Evolutionary conservation across 495 filamentous ascomycete species (phyloP), one percentile per base, ranked within the genome.

Genomic region (Hypoxylon lienhwacheense): DNA sequence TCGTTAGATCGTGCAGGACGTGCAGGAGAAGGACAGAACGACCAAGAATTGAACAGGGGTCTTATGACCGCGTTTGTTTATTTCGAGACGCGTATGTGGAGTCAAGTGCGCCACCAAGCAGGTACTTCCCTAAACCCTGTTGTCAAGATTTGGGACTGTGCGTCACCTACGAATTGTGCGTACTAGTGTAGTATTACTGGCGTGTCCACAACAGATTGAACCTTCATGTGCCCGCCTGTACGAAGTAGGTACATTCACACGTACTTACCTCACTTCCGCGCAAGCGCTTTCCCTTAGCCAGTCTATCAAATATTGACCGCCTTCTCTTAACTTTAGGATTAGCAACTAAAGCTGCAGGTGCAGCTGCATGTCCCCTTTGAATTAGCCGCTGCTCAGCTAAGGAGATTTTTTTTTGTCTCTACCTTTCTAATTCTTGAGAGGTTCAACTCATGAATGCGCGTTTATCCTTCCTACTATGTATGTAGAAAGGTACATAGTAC

Each of bases 41-140:
- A 28, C 15, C 21, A 28, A 7, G 31, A 35, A 22, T 19, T 10
- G 3, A 21, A 49, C 35, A 36, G 46, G 52, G 42, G 34, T 51
- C 11, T n/a, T 31, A 22, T 16, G 24, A 55, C 46, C 58, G 58
- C 58, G 58, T 61, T 61, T 61, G 58, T 61, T 61, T 61, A 61
- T 56, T 61, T 56, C 51, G 33, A 51, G 58, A 61, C 52, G 53
- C 58, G 58, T 37, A 35, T 52, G 46, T 52, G 52, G 53, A 29
- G 34, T 33, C 53, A 33, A 34, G 35, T 44, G 16, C 51, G 58
- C 51, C 58, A 55, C 51, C 28, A 50, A 45, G 35, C 41, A 55
- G 37, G 46, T 55, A 54, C 56, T 19, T 40, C 19, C 22, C 11
- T 33, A 10, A 14, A 15, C 35, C 49, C 48, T n/a, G n/a, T 14